These are phyloP conservation scores for Phallus indusiatus DNA, from an alignment of 768 basidiomycete genomes.

Conservation along the genomic window DNA sequence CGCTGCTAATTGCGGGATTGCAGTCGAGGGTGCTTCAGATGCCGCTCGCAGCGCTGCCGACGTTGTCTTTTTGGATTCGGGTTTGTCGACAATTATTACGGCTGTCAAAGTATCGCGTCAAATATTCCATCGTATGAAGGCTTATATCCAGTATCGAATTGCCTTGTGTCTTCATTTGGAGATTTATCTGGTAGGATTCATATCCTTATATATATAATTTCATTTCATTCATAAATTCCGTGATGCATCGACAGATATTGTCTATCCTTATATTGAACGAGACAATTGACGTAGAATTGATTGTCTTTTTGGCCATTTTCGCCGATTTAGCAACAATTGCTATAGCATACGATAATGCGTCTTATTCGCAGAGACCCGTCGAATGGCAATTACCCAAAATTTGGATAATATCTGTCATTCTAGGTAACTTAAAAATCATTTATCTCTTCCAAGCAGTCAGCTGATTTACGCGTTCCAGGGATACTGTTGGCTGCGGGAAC, in stretches of 20 bases:
- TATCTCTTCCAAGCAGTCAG: constrained; percentile 4
- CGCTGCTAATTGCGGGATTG: constrained; percentile 27
- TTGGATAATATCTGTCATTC: constrained; percentile 34
- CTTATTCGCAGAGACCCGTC: constrained; percentile 30
- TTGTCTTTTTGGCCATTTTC: constrained; percentile 36
- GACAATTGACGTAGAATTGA: constrained; percentile 38
- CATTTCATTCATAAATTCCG: neutral
- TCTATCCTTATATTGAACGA: constrained; percentile 38
- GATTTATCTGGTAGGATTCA: constrained; percentile 27
- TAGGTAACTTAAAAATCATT: constrained; percentile 16
- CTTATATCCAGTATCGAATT: constrained; percentile 33
- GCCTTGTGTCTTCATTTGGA: constrained; percentile 40
- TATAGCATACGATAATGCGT: constrained; percentile 38
- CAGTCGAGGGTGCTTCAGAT: constrained; percentile 34
- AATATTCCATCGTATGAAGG: constrained; percentile 42
- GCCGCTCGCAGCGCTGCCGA: constrained; percentile 34
- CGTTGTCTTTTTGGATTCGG: constrained; percentile 37
- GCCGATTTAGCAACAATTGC: constrained; percentile 40
- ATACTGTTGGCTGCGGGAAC: constrained; percentile 32
- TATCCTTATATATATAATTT: neutral
- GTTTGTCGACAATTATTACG: constrained; percentile 32
- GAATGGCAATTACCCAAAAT: constrained; percentile 43
- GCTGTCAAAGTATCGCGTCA: constrained; percentile 39
- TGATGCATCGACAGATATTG: constrained; percentile 18
- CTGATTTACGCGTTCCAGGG: constrained; percentile 9